Evolutionary conservation across 345 rosid genomes (phyloP).

Genomic region (Populus ilicifolia): DNA sequence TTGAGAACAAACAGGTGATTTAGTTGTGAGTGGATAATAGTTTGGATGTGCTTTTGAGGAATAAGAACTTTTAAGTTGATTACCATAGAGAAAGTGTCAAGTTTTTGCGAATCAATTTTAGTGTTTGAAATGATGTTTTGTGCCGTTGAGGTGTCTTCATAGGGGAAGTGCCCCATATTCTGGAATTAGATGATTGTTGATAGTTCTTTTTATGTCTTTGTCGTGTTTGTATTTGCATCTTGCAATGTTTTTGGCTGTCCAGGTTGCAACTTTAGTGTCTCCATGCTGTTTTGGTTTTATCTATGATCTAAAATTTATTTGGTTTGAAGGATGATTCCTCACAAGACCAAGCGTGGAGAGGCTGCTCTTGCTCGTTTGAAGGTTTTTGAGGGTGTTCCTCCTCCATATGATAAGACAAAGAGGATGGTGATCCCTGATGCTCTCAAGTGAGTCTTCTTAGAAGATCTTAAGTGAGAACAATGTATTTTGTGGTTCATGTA

Average conservation of each 20-base stretch:
- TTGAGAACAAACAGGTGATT: neutral
- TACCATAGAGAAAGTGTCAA: neutral
- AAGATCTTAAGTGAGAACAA: neutral
- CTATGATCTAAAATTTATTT: neutral
- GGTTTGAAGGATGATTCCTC: slow-evolving; percentile 30
- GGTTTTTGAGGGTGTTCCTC: slow-evolving; percentile 34
- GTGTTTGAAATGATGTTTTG: neutral
- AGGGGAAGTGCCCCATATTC: neutral
- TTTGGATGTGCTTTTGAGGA: neutral
- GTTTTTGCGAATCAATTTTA: neutral
- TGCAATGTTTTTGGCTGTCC: neutral
- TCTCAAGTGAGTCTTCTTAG: slow-evolving; percentile 21
- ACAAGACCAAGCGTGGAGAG: slow-evolving; percentile 36
- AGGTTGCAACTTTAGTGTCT: neutral
- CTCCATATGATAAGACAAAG: slow-evolving; percentile 29
- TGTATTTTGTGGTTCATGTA: neutral
- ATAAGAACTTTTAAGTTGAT: neutral
- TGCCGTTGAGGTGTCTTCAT: neutral
- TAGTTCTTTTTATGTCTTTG: neutral
- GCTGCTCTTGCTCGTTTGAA: slow-evolving; percentile 35
- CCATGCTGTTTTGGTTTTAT: neutral
- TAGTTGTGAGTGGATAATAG: neutral
- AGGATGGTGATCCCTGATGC: slow-evolving; percentile 38
- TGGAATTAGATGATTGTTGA: neutral
- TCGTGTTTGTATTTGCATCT: neutral